These are phyloP conservation scores for Microthlaspi erraticum DNA, from an alignment of 345 rosid species.

Conservation along the genomic window DNA sequence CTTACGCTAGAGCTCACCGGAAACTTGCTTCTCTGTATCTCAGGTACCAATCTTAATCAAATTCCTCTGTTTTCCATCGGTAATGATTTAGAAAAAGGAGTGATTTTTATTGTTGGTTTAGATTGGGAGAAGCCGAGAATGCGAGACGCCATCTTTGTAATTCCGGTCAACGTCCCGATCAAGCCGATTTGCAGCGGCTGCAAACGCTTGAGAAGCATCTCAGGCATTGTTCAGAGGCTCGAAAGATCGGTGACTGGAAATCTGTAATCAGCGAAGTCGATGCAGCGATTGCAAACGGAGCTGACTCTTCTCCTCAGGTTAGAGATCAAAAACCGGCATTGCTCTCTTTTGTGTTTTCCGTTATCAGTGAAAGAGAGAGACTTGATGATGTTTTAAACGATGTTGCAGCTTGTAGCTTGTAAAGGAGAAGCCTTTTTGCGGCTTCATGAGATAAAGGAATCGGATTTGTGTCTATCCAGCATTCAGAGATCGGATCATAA, in stretches of 20 bases:
- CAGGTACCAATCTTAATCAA: constrained; percentile 52
- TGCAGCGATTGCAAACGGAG: constrained; percentile 75
- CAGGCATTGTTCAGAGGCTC: constrained; percentile 65
- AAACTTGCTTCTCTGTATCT: constrained; percentile 80
- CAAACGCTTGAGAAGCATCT: constrained; percentile 81
- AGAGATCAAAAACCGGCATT: constrained; percentile 22
- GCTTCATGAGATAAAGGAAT: constrained; percentile 78
- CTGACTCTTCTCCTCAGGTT: constrained; percentile 93
- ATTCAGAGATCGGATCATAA: constrained; percentile 50
- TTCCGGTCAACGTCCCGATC: constrained; percentile 70
- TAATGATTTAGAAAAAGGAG: background rate
- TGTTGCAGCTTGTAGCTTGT: constrained; percentile 77
- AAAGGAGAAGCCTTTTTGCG: constrained; percentile 88
- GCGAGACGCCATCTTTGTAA: constrained; percentile 63
- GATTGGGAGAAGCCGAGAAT: constrained; percentile 83
- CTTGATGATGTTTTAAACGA: background rate
- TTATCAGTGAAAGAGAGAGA: background rate
- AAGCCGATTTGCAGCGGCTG: constrained; percentile 69
- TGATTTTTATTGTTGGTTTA: constrained; percentile 41
- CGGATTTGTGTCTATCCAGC: constrained; percentile 60
- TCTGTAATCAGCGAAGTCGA: constrained; percentile 62
- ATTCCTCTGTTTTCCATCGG: background rate
- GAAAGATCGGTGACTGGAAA: constrained; percentile 86
- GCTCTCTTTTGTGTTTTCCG: background rate
- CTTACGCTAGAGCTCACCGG: constrained; percentile 77